Evolutionary conservation across 2,329 filamentous ascomycete species (phyloP).

Genomic region (Ceratocystiopsis sp.): DNA sequence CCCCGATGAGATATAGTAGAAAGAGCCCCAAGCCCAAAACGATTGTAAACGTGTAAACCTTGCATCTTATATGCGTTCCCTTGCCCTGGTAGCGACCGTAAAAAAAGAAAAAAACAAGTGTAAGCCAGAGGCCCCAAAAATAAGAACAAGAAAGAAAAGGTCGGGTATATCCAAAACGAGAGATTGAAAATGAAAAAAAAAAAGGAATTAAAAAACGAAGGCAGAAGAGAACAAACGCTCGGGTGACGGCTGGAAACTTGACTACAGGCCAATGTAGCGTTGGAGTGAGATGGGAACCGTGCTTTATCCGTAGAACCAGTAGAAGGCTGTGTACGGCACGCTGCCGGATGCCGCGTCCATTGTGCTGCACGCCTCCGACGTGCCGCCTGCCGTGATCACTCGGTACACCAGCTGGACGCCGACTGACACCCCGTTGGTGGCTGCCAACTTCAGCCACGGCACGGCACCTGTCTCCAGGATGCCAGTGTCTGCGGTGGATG

Average conservation of each 20-base stretch:
- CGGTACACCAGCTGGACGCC: slow-evolving; percentile 32
- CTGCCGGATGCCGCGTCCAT: slow-evolving; percentile 27
- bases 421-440: slow-evolving; percentile 13
- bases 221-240: not conserved
- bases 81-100: not conserved
- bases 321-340: slow-evolving; percentile 37
- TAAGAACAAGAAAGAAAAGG: not conserved
- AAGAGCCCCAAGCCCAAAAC: too few relatives aligned
- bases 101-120: not conserved
- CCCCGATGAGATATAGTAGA: too few relatives aligned
- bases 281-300: not conserved
- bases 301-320: slow-evolving; percentile 35
- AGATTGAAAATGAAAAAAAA: not conserved
- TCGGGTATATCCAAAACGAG: slow-evolving; percentile 2
- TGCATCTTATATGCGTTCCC: too few relatives aligned
- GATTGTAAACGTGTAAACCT: too few relatives aligned
- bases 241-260: too few relatives aligned
- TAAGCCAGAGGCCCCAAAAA: not conserved
- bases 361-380: slow-evolving; percentile 23
- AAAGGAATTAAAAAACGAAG: not conserved
- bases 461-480: slow-evolving; percentile 33
- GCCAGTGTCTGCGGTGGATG: slow-evolving; percentile 28
- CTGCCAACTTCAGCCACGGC: slow-evolving; percentile 32
- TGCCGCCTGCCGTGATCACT: slow-evolving; percentile 36
- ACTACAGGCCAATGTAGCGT: too few relatives aligned